These are phyloP conservation scores for Suillus fuscotomentosus DNA, from an alignment of 768 basidiomycete species.

Conservation along the genomic window DNA sequence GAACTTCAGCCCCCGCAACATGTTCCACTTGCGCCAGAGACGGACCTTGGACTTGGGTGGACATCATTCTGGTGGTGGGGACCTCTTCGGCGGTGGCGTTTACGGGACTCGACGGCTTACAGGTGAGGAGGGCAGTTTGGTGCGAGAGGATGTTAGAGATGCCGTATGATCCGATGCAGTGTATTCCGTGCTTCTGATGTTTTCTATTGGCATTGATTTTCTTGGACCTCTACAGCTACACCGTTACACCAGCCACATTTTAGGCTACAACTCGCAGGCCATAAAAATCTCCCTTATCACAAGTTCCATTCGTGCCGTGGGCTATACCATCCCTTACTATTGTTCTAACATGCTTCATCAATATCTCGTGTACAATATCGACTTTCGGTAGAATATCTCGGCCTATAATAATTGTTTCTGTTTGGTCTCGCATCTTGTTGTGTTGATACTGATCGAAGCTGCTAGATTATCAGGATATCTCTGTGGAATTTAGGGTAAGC, in stretches of 20 bases:
- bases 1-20: slow-evolving; percentile 8
- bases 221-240: neutral
- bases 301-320: neutral
- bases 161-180: neutral
- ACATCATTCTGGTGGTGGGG: slow-evolving; percentile 81
- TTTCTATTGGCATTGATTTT: neutral
- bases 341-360: neutral
- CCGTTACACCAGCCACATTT: slow-evolving; percentile 4
- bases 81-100: slow-evolving; percentile 68
- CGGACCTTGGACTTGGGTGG: slow-evolving; percentile 9
- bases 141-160: slow-evolving; percentile 1
- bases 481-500: neutral
- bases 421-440: neutral
- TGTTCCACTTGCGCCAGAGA: slow-evolving; percentile 6
- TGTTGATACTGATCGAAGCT: neutral
- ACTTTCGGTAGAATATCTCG: neutral
- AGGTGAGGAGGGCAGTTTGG: slow-evolving; percentile 16
- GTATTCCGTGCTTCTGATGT: neutral
- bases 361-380: slow-evolving; percentile 2
- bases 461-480: neutral
- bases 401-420: neutral
- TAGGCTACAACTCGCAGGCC: neutral
- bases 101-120: slow-evolving; percentile 77
- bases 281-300: neutral
- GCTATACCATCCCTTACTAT: neutral